Evolutionary conservation across 306 rosid genomes (phyloP).

Genomic region (Quercus alba): DNA sequence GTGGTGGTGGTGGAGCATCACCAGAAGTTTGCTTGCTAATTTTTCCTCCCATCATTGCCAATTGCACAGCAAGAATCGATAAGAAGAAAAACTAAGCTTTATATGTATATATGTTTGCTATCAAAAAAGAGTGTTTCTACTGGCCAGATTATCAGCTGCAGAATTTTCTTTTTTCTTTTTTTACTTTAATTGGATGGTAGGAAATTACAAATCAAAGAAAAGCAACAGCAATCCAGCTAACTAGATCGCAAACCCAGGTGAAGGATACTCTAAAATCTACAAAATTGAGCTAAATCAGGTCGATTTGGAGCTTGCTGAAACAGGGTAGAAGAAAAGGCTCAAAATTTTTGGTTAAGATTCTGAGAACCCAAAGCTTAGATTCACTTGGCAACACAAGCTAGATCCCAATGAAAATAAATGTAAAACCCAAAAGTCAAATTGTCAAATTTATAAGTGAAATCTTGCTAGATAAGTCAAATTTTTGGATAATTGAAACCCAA

Average conservation of each 20-base stretch:
- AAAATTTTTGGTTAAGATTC: not conserved
- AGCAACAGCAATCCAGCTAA: not conserved
- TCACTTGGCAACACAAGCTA: not conserved
- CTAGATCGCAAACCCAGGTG: not conserved
- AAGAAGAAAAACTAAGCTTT: not conserved
- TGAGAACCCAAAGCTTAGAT: conserved; percentile 13
- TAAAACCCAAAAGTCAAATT: not conserved
- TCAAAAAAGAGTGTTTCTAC: not conserved
- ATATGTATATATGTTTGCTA: not conserved
- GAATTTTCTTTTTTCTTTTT: not conserved
- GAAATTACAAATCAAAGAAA: not conserved
- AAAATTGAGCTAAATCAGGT: too few relatives aligned
- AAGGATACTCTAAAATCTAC: too few relatives aligned
- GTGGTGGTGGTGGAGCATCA: conserved; percentile 13
- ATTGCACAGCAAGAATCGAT: conserved; percentile 1
- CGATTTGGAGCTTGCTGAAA: not conserved
- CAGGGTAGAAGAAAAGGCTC: not conserved
- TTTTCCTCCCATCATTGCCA: conserved; percentile 67
- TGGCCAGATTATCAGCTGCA: not conserved
- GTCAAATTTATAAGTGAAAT: not conserved
- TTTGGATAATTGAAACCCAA: too few relatives aligned
- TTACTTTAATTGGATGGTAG: not conserved
- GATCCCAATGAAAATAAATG: not conserved
- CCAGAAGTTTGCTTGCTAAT: conserved; percentile 42
- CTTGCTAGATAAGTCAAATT: not conserved